These are phyloP conservation scores for Lophium mytilinum DNA, from an alignment of 495 filamentous ascomycete species.

Conservation along the genomic window DNA sequence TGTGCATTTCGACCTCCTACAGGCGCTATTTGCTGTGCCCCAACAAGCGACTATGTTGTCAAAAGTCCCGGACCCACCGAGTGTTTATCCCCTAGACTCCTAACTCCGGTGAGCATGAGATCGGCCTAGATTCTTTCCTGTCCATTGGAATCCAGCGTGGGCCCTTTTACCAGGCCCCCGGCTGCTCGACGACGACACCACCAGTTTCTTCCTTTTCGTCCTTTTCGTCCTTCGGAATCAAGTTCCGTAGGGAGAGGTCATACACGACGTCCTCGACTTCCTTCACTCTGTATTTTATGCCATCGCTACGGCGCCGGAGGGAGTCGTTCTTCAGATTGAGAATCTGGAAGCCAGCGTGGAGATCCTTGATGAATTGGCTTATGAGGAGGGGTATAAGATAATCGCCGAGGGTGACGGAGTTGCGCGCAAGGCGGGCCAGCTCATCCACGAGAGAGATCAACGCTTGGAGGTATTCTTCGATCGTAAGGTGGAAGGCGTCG, in stretches of 20 bases:
- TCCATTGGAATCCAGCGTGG: no score
- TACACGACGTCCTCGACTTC: slow-evolving; percentile 98
- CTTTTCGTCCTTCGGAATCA: slow-evolving; percentile 49
- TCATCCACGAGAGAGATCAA: slow-evolving; percentile 83
- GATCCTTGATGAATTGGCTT: slow-evolving; percentile 85
- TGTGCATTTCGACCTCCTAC: no score
- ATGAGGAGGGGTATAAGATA: slow-evolving; percentile 75
- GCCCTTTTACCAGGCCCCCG: no score
- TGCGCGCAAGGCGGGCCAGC: slow-evolving; percentile 84
- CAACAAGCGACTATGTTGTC: no score
- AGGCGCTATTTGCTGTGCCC: no score
- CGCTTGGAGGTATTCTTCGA: slow-evolving; percentile 91
- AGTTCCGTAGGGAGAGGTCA: slow-evolving; percentile 77
- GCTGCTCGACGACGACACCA: no score
- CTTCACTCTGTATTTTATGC: slow-evolving; percentile 94
- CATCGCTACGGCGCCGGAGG: slow-evolving; percentile 77
- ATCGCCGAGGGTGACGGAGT: slow-evolving; percentile 90
- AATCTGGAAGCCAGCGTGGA: slow-evolving; percentile 92
- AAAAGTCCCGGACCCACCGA: no score
- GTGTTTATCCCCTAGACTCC: no score
- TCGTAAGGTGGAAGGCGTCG: slow-evolving; percentile 89
- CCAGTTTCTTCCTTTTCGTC: slow-evolving; percentile 1
- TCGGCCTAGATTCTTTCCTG: no score
- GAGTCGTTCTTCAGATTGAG: slow-evolving; percentile 95
- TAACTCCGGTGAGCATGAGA: no score